Evolutionary conservation across 2,329 filamentous ascomycete genomes (phyloP), one percentile per base, ranked within the genome.

Genomic region (Venturiaceae sp.): DNA sequence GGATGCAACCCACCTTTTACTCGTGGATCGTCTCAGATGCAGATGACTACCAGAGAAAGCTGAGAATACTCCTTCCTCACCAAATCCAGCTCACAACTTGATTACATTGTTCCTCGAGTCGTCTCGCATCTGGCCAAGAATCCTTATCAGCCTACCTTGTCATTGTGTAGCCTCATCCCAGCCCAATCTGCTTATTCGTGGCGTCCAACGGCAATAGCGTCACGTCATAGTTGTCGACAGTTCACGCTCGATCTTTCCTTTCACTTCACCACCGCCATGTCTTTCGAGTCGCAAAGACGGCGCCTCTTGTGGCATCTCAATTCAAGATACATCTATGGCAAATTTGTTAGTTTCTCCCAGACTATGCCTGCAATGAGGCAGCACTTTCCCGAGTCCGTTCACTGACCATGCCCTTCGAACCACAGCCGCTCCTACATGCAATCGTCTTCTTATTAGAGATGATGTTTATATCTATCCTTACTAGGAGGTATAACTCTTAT

Each of bases 361-460:
- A 21, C 54, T 60, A 53, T 57, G n/a, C n/a, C n/a, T n/a, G n/a
- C n/a, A n/a, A n/a, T n/a, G n/a, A n/a, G n/a, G n/a, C n/a, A n/a
- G n/a, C n/a, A n/a, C n/a, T 32, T 62, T 61, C 41, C 50, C 44
- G 23, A 28, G 55, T 62, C 6, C 32, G 7, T 11, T 30, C 19
- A 9, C 26, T 44, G 53, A 47, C 34, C 55, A 56, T 61, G 23
- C 28, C 32, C 16, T 36, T 21, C 57, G 4, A 37, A 37, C 33
- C 33, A 14, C 60, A 97, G 94, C 92, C 94, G 67, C 79, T 97
- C 58, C 78, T 97, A 60, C 91, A 97, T 77, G 80, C 85, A 60
- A 78, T 95, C 67, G 82, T 96, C 63, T 88, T 96, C 71, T 72
- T 96, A 47, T 81, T 96, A 74, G 88, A 99, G 75, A 89, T 97